A percentile compares a stretch with the other conserved stretches of the same genome.
These are phyloP conservation scores for Odontarrhena argentea DNA, from an alignment of 345 rosid species.

Conservation along the genomic window DNA sequence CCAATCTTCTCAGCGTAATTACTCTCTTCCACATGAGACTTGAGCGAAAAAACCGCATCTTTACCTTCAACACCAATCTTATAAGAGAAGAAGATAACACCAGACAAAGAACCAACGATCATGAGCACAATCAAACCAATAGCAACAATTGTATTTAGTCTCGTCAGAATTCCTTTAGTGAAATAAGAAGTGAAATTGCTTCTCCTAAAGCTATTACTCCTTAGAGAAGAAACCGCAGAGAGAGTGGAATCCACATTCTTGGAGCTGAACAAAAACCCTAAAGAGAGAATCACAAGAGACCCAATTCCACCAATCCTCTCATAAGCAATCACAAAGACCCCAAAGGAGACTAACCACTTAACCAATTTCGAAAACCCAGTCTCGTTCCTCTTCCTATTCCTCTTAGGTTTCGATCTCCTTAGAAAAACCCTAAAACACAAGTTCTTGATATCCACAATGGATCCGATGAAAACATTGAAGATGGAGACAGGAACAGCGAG, in stretches of 20 bases:
- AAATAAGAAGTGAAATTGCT: constrained; percentile 62
- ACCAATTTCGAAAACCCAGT: constrained; percentile 75
- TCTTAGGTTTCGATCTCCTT: constrained; percentile 54
- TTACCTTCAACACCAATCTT: constrained; percentile 95
- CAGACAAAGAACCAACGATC: constrained; percentile 72
- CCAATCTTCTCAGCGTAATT: constrained; percentile 91
- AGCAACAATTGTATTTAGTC: constrained; percentile 72
- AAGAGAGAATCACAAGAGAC: constrained; percentile 60
- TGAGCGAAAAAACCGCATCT: constrained; percentile 75
- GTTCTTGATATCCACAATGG: constrained; percentile 75
- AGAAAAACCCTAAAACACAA: constrained; percentile 54
- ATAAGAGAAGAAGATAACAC: constrained; percentile 80
- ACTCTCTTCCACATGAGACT: constrained; percentile 79
- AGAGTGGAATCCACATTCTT: constrained; percentile 67
- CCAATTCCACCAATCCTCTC: constrained; percentile 73
- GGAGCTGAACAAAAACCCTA: constrained; percentile 66
- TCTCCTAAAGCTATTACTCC: constrained; percentile 67
- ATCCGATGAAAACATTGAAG: constrained; percentile 67
- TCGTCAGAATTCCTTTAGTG: constrained; percentile 76
- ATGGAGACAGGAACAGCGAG: constrained; percentile 83
- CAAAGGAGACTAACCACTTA: constrained; percentile 76
- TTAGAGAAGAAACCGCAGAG: constrained; percentile 70
- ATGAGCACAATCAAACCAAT: constrained; percentile 82
- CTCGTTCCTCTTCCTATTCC: constrained; percentile 41
- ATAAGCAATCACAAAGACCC: constrained; percentile 76